phyloP scores from a whole-genome alignment of 257 asterid species.

The Datura wrightii region DNA sequence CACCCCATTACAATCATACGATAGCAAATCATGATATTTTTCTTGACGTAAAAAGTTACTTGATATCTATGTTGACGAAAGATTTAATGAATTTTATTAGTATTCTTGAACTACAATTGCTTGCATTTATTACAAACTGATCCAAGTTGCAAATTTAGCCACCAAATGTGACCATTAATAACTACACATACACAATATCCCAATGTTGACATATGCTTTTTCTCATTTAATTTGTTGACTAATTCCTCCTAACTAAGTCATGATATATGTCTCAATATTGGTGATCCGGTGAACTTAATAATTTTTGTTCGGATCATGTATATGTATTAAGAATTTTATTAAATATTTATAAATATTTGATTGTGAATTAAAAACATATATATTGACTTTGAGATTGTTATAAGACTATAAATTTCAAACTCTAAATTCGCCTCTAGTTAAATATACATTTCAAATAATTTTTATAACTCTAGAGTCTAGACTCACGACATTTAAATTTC shows the following conservation, averaged over 20 bases:
- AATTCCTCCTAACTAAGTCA: background rate
- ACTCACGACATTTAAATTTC: background rate
- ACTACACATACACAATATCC: background rate
- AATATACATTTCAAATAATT: background rate
- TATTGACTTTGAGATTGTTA: background rate
- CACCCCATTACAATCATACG: too few relatives aligned
- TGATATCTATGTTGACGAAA: background rate
- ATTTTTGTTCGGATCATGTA: too few relatives aligned
- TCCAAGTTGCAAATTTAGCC: slow-evolving; percentile 19
- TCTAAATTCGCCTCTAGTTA: background rate
- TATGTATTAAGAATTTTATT: background rate
- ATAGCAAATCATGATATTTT: background rate
- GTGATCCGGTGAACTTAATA: background rate
- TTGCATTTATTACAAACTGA: background rate
- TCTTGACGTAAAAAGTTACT: background rate
- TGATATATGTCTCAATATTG: background rate
- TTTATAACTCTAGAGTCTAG: background rate
- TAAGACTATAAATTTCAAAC: background rate
- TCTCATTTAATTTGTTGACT: background rate
- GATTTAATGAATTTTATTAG: too few relatives aligned
- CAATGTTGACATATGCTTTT: background rate
- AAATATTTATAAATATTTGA: background rate
- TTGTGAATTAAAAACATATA: background rate
- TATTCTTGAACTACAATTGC: background rate
- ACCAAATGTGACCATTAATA: slow-evolving; percentile 23